These are phyloP conservation scores for Oryza officinalis DNA, from an alignment of 176 grass and related monocot species.

Conservation along the genomic window DNA sequence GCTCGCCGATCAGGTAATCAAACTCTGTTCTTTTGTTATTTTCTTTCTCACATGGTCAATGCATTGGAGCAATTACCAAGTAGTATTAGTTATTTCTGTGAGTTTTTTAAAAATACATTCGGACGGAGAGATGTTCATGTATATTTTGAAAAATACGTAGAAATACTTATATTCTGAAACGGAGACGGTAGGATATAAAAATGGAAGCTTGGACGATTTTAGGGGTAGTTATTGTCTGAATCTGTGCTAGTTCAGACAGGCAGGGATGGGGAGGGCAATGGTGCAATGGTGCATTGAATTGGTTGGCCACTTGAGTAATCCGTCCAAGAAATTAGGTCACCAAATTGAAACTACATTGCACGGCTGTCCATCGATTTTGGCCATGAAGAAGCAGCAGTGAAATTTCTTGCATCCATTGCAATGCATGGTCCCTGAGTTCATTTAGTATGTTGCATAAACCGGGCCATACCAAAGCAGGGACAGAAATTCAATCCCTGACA, in stretches of 20 bases:
- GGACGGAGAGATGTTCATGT: too few relatives aligned
- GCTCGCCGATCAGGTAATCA: slow-evolving; percentile 76
- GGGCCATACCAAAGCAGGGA: neutral
- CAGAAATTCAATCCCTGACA: slow-evolving; percentile 28
- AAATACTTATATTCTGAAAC: too few relatives aligned
- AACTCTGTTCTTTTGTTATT: neutral
- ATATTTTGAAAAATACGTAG: too few relatives aligned
- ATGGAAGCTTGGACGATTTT: neutral
- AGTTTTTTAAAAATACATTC: too few relatives aligned
- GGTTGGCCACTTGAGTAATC: slow-evolving; percentile 30
- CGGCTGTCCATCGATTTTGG: neutral
- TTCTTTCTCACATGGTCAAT: neutral
- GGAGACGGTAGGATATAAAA: too few relatives aligned
- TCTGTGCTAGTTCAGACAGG: slow-evolving; percentile 18
- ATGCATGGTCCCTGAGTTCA: slow-evolving; percentile 48
- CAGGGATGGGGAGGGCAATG: slow-evolving; percentile 20
- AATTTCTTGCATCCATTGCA: slow-evolving; percentile 4
- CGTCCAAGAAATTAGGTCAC: slow-evolving; percentile 41
- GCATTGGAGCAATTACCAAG: neutral
- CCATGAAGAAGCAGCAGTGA: slow-evolving; percentile 20
- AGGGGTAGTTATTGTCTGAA: neutral
- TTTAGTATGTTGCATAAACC: slow-evolving; percentile 10
- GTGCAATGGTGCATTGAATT: slow-evolving; percentile 44
- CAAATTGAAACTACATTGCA: slow-evolving; percentile 43
- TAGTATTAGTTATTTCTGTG: neutral